Conservation (phyloP, 202 grass and related monocot genomes). For the Brachypodium distachyon region DNA sequence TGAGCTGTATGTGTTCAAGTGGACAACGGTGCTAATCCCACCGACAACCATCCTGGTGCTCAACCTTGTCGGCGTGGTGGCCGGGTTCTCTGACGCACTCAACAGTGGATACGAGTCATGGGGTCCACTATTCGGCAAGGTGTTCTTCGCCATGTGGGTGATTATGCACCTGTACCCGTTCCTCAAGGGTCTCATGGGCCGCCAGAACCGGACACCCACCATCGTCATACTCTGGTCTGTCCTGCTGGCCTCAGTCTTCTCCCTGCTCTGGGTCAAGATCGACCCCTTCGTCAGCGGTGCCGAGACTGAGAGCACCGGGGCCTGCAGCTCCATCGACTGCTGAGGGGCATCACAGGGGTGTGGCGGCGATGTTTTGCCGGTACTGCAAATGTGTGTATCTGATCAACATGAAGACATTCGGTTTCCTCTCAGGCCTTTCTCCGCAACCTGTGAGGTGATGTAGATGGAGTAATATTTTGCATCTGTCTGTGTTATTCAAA, state of each 20-base stretch:
- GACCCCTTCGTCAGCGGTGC: slow-evolving; percentile 67
- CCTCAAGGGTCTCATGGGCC: slow-evolving; percentile 98
- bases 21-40: slow-evolving; percentile 95
- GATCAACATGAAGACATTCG: slow-evolving; percentile 4
- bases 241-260: slow-evolving; percentile 87
- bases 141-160: slow-evolving; percentile 98
- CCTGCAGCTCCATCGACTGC: slow-evolving; percentile 68
- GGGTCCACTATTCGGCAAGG: slow-evolving; percentile 98
- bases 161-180: slow-evolving; percentile 98
- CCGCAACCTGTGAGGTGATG: not conserved
- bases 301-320: slow-evolving; percentile 17
- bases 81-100: slow-evolving; percentile 86
- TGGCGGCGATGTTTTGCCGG: not conserved
- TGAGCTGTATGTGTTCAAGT: slow-evolving; percentile 91
- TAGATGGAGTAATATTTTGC: slow-evolving; percentile 23
- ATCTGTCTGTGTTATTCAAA: slow-evolving; percentile 6
- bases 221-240: slow-evolving; percentile 96
- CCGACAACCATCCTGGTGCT: slow-evolving; percentile 83
- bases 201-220: slow-evolving; percentile 94
- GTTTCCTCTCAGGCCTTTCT: slow-evolving; percentile 8
- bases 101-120: slow-evolving; percentile 97
- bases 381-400: not conserved
- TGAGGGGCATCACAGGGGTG: slow-evolving; percentile 19
- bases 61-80: slow-evolving; percentile 90
- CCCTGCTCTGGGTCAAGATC: slow-evolving; percentile 97